Evolutionary conservation across 2,329 filamentous ascomycete species (phyloP), one percentile per base, ranked within the genome.

Genomic region (Fusarium buxicola): DNA sequence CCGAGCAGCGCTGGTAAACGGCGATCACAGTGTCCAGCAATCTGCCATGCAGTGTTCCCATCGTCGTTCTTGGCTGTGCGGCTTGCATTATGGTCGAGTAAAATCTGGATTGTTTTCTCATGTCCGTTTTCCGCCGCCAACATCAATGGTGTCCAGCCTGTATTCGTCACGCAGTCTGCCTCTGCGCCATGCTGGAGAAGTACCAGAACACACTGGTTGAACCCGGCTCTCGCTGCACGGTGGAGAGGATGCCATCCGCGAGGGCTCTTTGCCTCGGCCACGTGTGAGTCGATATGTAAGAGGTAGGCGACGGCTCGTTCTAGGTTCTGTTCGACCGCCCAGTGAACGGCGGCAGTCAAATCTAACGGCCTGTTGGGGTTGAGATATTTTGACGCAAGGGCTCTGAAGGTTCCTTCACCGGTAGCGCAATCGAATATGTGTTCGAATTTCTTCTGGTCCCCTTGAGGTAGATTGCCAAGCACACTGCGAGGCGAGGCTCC

Each of bases 141-240:
- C 55, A 62, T 62, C 1, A 62, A 16, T 11, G 59, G 55, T n/a
- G 59, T 62, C 36, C 46, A 56, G 4, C 51, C 35, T 2, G 38
- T 43, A 25, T 56, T 62, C 3, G 55, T 58, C n/a, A 28, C 43
- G 3, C 41, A 60, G 32, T 63, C 35, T 16, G 50, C 36, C 8
- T 60, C 38, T 3, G 56, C 57, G 1, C 52, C 50, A 27, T 60
- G 57, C 3, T 32, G 27, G 16, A 63, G 45, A 28, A 63, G 57
- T 5, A 50, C 44, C n/a, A 11, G 8, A 31, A 49, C 41, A 8
- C 40, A 50, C 13, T 51, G 49, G 5, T 45, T 30, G 7, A 30
- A 41, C 7, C 44, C 58, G 5, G 16, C 31, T 39, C 36, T 51
- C 25, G 50, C 46, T 34, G 59, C 59, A n/a, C 30, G 18, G 24